Evolutionary conservation across 2,329 filamentous ascomycete species (phyloP), one percentile per base, ranked within the genome.

Genomic region (Fusarium sp.): DNA sequence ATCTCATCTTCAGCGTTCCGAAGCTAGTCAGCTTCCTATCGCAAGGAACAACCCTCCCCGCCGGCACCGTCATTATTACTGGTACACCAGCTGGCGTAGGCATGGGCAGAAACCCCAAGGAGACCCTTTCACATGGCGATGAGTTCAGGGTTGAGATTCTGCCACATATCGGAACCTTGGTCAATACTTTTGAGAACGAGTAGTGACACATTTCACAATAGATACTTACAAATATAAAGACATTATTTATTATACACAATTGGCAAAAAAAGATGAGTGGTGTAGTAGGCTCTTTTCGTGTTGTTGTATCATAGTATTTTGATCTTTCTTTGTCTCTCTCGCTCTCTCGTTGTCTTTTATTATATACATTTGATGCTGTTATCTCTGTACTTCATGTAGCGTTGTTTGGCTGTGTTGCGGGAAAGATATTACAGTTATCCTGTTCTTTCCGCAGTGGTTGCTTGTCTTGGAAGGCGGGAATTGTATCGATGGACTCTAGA

Each of bases 1-100:
- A 90, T 42, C 80, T 90, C 31, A 89, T 90, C 64, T 90, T 89
- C 76, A 83, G 79, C 28, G 83, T 90, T 17, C 82, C 85, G 2
- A 81, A 83, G 71, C 73, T 86, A 6, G 76, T 86, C 38, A 84
- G 81, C 78, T 85, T 84, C 63, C 62, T 84, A 17, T 85, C 84
- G 1, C 84, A 85, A 68, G 80, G 84, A 26, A 85, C 85, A 1
- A 86, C 84, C 4, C 79, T 85, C 8, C 82, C 77, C 6, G 75
- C 79, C 3, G 84, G 84, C 1, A 86, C 82, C 0, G 76, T 85
- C 20, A 85, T 86, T 55, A 82, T 85, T 61, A 85, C 84, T 2
- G 84, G 84, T 7, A 85, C 83, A 3, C 83, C 83, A 3, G 82
- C 84, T 1, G 83, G 83, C 13, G 82, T 86, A 4, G 83, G 84